Conservation (phyloP, 257 asterid species). For the Solanum arcanum region DNA sequence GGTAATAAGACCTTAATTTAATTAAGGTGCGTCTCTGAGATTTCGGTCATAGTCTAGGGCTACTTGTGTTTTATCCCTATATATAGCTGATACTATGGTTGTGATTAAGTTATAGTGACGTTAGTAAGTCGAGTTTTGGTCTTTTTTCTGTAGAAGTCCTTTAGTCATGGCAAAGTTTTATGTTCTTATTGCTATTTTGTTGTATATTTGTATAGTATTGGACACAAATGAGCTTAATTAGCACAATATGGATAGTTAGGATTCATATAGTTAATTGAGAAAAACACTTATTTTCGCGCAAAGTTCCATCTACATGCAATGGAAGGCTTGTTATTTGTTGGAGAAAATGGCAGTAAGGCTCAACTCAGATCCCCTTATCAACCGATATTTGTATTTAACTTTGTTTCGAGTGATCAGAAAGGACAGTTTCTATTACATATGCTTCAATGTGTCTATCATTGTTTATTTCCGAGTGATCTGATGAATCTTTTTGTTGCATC, state of each 20-base stretch:
- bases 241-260: background rate
- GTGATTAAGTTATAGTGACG: background rate
- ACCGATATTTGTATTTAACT: background rate
- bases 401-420: background rate
- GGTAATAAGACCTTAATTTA: no score
- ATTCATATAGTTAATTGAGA: background rate
- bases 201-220: background rate
- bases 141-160: background rate
- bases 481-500: background rate
- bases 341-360: background rate
- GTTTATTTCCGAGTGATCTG: background rate
- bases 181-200: background rate
- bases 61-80: no score
- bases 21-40: no score
- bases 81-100: background rate
- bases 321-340: background rate
- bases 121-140: background rate
- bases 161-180: background rate
- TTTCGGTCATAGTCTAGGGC: no score
- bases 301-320: background rate
- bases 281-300: background rate
- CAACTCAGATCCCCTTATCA: background rate
- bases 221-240: background rate
- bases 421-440: background rate
- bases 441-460: background rate